Evolutionary conservation across 1,139 yeast genomes (phyloP).

Genomic region (Citeromyces hawaiiensis): DNA sequence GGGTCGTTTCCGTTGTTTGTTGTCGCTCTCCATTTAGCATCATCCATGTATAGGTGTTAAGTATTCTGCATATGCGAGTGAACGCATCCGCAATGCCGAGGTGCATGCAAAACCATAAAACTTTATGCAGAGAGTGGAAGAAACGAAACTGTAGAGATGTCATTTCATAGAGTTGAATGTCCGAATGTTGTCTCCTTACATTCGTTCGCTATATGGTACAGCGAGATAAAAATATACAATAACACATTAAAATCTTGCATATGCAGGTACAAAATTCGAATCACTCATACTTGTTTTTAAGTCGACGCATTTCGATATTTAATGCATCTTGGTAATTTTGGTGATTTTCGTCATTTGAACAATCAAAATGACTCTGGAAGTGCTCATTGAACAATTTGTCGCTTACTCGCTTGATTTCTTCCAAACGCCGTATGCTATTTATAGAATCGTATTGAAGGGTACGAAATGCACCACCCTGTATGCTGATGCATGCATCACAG

Average conservation of each 20-base stretch:
- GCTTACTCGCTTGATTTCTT: constrained; percentile 11
- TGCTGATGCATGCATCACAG: constrained; percentile 14
- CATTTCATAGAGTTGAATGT: too few species aligned
- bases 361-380: constrained; percentile 13
- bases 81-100: neutral
- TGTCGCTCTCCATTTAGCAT: neutral
- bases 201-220: too few species aligned
- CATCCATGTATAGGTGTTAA: neutral
- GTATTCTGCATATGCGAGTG: neutral
- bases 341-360: constrained; percentile 11
- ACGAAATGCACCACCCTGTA: constrained; percentile 15
- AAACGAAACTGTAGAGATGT: too few species aligned
- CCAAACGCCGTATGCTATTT: constrained; percentile 12
- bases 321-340: constrained; percentile 4
- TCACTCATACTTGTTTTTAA: neutral
- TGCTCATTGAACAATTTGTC: constrained; percentile 13
- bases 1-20: neutral
- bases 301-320: neutral
- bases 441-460: constrained; percentile 16
- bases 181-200: too few species aligned
- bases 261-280: neutral
- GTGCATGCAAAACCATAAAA: neutral
- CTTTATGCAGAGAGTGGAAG: neutral
- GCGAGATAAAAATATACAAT: too few species aligned
- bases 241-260: too few species aligned